These are phyloP conservation scores for Mycena sp. DNA, from an alignment of 1,284 basidiomycete genomes.

Conservation along the genomic window DNA sequence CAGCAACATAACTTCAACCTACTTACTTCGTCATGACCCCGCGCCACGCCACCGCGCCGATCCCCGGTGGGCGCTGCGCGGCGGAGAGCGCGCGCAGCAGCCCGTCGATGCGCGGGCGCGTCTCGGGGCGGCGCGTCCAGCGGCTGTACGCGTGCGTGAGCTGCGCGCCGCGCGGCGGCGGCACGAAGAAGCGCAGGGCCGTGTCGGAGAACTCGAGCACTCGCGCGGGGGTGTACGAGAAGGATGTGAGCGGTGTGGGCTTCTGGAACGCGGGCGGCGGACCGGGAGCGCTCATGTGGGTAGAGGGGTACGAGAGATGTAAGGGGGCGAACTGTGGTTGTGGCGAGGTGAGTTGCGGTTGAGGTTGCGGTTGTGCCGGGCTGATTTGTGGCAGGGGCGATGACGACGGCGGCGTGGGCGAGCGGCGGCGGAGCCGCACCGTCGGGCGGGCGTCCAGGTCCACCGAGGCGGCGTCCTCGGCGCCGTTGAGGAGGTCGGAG, in stretches of 20 bases:
- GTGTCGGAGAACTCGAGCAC: constrained; percentile 71
- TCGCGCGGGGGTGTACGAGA: constrained; percentile 66
- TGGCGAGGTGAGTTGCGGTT: too few relatives aligned
- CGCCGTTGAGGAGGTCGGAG: neutral
- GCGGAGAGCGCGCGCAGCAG: constrained; percentile 64
- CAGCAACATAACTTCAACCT: neutral
- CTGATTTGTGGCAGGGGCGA: too few relatives aligned
- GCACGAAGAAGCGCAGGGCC: constrained; percentile 73
- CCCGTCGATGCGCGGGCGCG: constrained; percentile 68
- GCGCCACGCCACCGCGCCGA: constrained; percentile 82
- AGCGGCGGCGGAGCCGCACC: constrained; percentile 9
- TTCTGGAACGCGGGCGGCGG: constrained; percentile 59
- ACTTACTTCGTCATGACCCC: constrained; percentile 91
- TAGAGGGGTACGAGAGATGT: constrained; percentile 2
- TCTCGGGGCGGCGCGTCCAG: constrained; percentile 76
- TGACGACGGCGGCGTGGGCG: neutral
- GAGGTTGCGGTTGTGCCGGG: too few relatives aligned
- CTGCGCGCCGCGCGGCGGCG: constrained; percentile 69
- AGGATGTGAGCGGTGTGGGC: constrained; percentile 69
- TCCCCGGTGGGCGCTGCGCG: constrained; percentile 37
- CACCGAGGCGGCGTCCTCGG: neutral
- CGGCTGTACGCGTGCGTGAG: constrained; percentile 73
- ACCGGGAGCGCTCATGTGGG: neutral
- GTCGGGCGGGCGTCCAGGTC: neutral
- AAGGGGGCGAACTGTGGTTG: neutral